Evolutionary conservation across 2,329 filamentous ascomycete genomes (phyloP), one percentile per base, ranked within the genome.

Genomic region (Exophiala alcalophila): DNA sequence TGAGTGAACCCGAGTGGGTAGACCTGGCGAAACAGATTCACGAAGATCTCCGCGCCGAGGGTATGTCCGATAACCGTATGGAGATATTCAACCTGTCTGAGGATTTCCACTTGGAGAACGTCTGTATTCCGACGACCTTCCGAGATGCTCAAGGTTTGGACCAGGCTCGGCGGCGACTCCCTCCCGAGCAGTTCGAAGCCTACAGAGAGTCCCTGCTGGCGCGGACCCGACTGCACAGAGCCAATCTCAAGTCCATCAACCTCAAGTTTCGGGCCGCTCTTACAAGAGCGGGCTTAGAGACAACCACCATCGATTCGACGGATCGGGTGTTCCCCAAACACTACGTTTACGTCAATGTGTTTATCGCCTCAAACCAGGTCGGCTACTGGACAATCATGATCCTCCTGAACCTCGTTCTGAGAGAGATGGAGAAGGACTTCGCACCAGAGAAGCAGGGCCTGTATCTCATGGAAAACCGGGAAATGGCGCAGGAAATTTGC

Each of bases 1-100:
- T 66, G 11, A 56, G 59, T 32, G 50, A 59, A 12, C 61, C 63
- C 2, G 59, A 61, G 27, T 66, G 64, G 65, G 51, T 60, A 14
- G 50, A 53, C 5, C 47, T 66, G 25, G 56, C 59, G 28, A 50
- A 54, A 25, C 35, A 57, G 21, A 60, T 65, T 33, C 53, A 60
- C n/a, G 26, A 47, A 12, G 59, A 64, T 28, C 32, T 53, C 6
- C 47, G 44, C 19, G 21, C 12, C 3, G 21, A 20, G 5, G 53
- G 40, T 4, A 35, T 49, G 12, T 11, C 40, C 2, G 5, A 27
- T 2, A 41, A 51, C 5, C 46, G 53, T 4, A 20, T 47, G 18
- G 54, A 51, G 11, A 30, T 55, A 9, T 55, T 57, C 34, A 51
- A 52, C 19, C 21, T 55, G 19, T 39, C 49, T 8, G 53, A 57